Base-by-base conservation (phyloP, 441 rosid species). In the Kokia cookei region DNA sequence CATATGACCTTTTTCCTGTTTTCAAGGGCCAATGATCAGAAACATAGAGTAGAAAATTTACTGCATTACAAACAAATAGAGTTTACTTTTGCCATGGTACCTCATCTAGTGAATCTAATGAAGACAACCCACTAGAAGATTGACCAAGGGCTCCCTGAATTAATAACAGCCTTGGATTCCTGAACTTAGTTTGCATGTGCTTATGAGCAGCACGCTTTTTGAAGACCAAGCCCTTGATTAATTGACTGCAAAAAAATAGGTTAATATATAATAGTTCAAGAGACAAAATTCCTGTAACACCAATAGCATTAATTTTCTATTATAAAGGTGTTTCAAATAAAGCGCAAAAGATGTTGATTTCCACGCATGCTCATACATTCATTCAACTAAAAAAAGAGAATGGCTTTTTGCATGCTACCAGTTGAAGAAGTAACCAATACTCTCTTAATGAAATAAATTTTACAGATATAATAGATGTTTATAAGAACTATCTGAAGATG, bases 131-230 rank as follows among this genome's bases (percentile, higher is more conserved):
- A 77, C 87, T 87, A 47, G 89, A 86, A 72, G 97, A 89, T 73
- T 89, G 88, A 60, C 98, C 97, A 45, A 93, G 88, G 57, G 68
- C 86, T 22, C 97, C 99, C 68, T 73, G 77, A 62, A 96, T 83
- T 78, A 96, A 81, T 82, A 96, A 85, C 85, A 96, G 77, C 80
- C 77, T 88, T 32, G 99, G 97, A 69, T 84, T 91, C 79, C 87
- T 88, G 84, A 85, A 92, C 67, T 77, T 77, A 22, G 97, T 93
- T 13, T 91, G 89, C 99, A 96, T 96, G 85, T 92, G 98, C 84
- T 96, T 96, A 88, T 87, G 99, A 68, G 99, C 97, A 59, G 94
- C 98, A 87, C 76, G 93, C 87, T 93, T 96, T 76, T 93, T 93
- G 73, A 96, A 96, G 77, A 93, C 97, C 85, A 90, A 80, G 74